Conservation (phyloP, 2,329 filamentous ascomycete species). For the Ascomycota sp. region DNA sequence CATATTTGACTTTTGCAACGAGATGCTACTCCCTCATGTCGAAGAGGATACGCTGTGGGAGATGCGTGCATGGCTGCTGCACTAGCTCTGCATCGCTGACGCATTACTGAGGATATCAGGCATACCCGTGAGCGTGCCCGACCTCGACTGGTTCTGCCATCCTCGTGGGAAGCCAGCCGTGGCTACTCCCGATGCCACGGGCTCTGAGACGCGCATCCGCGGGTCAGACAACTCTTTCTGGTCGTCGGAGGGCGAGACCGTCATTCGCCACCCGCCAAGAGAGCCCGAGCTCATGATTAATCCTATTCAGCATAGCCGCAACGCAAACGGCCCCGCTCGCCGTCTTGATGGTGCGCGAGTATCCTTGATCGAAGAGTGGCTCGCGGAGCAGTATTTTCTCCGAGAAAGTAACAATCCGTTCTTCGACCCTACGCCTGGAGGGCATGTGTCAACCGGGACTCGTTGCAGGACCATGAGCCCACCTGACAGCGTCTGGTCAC, state of each 20-base stretch:
- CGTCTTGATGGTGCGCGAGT: no score
- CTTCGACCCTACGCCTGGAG: slow-evolving; percentile 2
- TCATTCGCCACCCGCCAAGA: neutral
- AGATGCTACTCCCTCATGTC: slow-evolving; percentile 6
- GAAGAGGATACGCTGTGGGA: slow-evolving; percentile 5
- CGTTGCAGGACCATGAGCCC: neutral
- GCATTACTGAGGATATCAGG: slow-evolving; percentile 5
- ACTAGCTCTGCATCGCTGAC: slow-evolving; percentile 9
- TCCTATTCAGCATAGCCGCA: neutral
- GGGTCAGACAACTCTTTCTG: no score
- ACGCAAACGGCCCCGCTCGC: no score
- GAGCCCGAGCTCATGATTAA: neutral
- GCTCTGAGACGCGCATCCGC: no score
- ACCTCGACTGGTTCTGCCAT: slow-evolving; percentile 8
- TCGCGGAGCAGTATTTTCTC: slow-evolving; percentile 1
- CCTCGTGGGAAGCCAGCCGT: no score
- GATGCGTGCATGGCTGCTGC: slow-evolving; percentile 10
- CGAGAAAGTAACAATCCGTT: neutral
- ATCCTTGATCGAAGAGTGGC: slow-evolving; percentile 1
- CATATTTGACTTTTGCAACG: slow-evolving; percentile 11
- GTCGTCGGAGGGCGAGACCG: neutral
- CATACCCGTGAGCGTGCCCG: slow-evolving; percentile 4
- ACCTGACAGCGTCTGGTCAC: neutral
- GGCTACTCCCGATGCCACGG: no score
- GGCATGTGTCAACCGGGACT: neutral